Conservation (phyloP, 345 rosid genomes). For the Gossypium sturtianum region DNA sequence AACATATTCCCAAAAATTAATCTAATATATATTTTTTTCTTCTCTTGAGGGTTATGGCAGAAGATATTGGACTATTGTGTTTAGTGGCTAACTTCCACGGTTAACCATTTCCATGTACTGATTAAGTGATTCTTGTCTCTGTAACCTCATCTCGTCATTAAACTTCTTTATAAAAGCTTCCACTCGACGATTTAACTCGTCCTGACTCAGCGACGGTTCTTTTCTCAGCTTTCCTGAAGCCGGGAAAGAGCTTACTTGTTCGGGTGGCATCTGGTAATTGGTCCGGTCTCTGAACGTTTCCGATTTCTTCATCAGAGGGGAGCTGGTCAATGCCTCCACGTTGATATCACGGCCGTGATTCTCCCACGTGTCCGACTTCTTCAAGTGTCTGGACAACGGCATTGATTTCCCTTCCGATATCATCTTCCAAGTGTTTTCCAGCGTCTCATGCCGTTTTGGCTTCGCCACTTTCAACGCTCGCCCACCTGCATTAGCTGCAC, state of each 20-base stretch:
- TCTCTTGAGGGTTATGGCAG: background rate
- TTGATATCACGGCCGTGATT: conserved; percentile 10
- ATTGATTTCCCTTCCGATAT: conserved; percentile 9
- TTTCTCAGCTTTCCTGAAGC: conserved; percentile 20
- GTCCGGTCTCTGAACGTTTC: conserved; percentile 18
- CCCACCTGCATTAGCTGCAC: background rate
- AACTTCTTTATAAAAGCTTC: conserved; percentile 45
- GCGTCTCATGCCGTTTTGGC: conserved; percentile 18
- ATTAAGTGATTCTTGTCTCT: conserved; percentile 31
- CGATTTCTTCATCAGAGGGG: conserved; percentile 12
- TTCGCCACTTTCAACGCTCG: conserved; percentile 11
- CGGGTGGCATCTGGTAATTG: background rate
- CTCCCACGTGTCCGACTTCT: conserved; percentile 46
- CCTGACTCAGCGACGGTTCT: conserved; percentile 40
- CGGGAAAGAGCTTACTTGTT: background rate
- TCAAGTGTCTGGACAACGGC: conserved; percentile 22
- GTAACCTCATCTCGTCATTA: conserved; percentile 24
- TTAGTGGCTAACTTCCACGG: background rate
- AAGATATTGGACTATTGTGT: background rate
- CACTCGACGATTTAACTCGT: conserved; percentile 42
- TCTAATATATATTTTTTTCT: background rate
- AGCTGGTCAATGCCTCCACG: background rate
- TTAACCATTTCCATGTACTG: conserved; percentile 32
- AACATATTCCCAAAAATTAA: background rate
- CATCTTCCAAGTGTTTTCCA: conserved; percentile 22